Base-by-base conservation (phyloP, 2,329 filamentous ascomycete species). In the Sporothrix variecibatus region DNA sequence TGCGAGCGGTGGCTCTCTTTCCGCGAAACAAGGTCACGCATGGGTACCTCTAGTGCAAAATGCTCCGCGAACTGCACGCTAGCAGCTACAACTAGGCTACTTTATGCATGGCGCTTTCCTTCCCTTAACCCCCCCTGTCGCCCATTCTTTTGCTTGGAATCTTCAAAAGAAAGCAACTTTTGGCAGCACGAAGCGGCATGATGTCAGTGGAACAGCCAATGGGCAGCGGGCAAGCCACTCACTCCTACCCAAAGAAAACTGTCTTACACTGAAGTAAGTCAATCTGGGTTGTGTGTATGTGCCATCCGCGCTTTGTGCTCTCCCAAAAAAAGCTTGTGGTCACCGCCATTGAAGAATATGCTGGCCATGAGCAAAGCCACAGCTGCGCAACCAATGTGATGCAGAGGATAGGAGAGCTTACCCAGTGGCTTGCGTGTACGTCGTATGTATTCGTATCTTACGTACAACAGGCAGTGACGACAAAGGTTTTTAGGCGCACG, bases 171-270 rank as follows among this genome's bases (percentile, higher is more conserved):
- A 65, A 68, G 65, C 65, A 31, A 28, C n/a, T 3, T 11, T 15
- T 26, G 51, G 15, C 43, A 20, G 43, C 43, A 38, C 11, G 20
- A 31, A 49, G 56, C 60, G 23, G 46, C 46, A 72, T 72, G 71
- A 72, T 72, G 71, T 72, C 71, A 72, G 71, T 49, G 46, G 60
- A 34, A 56, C 60, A 67, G 71, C 71, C 71, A 72, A 72, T 72
- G 28, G 43, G 5, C 58, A 56, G 56, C 46, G 26, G 40, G n/a
- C 2, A 49, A 49, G 23, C 43, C 64, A 20, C 23, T 2, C 23
- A 23, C 23, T 53, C 20, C n/a, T 56, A 9, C 11, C 11, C 26
- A 8, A 15, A 34, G 34, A 9, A 31, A 38, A 20, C 17, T 20
- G 40, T 20, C 23, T 49, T 49, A 46, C 64, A 26, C n/a, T 28